A percentile compares a stretch with the other conserved stretches of the same genome.
Conservation (phyloP, 2,329 filamentous ascomycete genomes). For the Neonectria magnoliae region DNA sequence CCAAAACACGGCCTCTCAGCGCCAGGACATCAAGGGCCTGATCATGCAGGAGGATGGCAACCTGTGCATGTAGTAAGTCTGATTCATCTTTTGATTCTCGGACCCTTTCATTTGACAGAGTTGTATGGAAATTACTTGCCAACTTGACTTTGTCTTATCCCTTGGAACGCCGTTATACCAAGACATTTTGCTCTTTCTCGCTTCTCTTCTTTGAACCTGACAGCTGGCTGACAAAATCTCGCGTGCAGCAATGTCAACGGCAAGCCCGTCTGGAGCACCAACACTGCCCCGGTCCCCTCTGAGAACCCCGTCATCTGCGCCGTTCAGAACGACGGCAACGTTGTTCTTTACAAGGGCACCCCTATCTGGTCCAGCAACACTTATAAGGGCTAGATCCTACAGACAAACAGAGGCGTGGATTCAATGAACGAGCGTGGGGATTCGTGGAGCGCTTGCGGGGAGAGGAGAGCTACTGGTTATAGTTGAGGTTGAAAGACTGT, state of each 20-base stretch:
- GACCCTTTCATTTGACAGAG: too few relatives aligned
- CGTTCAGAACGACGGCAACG: conserved; percentile 48
- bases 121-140: too few relatives aligned
- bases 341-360: conserved; percentile 47
- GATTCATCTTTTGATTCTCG: too few relatives aligned
- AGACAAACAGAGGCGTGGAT: neutral
- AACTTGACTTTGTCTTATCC: too few relatives aligned
- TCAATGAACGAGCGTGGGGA: neutral
- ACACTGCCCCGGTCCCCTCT: conserved; percentile 37
- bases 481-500: neutral
- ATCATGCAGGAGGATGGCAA: conserved; percentile 46
- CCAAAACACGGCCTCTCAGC: conserved; percentile 44
- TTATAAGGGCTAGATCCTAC: conserved; percentile 37
- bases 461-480: neutral
- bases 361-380: conserved; percentile 46
- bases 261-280: conserved; percentile 40
- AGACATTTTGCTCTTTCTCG: neutral
- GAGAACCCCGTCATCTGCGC: conserved; percentile 36
- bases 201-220: neutral
- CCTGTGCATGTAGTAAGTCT: conserved; percentile 46
- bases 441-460: neutral
- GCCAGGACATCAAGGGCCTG: conserved; percentile 42
- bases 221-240: neutral
- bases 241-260: conserved; percentile 29
- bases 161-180: too few relatives aligned